Evolutionary conservation across 2,329 filamentous ascomycete genomes (phyloP), one percentile per base, ranked within the genome.

Genomic region (Eutypa lata): DNA sequence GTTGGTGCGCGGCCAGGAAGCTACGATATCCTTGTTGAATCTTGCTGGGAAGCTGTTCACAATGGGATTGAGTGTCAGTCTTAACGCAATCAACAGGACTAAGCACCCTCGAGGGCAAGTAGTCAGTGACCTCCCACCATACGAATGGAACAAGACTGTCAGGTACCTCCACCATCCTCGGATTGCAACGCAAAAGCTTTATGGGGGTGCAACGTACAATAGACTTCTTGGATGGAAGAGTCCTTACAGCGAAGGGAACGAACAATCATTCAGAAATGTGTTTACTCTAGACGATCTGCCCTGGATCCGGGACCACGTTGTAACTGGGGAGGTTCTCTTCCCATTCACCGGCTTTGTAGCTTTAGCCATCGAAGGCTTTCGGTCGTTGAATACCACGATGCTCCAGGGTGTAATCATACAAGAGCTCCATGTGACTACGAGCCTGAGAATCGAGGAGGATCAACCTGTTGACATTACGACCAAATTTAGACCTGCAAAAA

Each of bases 221-320:
- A 14, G 38, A 3, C 49, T 56, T 24, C 54, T 56, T 46, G 47
- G 51, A 38, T 28, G 65, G 51, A 58, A 52, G 50, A 53, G 21
- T 18, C 53, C 49, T 7, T 57, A 51, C 31, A 48, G 24, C 19
- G 52, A 51, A 45, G 56, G 53, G 24, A 52, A 28, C 7, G 60
- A 69, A 13, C 68, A 68, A 0, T 33, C 54, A 4, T 78, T 69
- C 62, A 61, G 70, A 19, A 72, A 74, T 46, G 58, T 72, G 11
- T 61, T 76, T 2, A 60, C 62, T 1, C 54, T 71, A 7, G 62
- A 66, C 5, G 68, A 75, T 33, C 53, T 72, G 24, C 71, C 78
- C 10, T 79, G 79, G 53, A 69, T 76, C 28, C 63, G 74, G 50
- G 75, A 79, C 56, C 78, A 79, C 64, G 61, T 64, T 26, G 74